These are phyloP conservation scores for Dalbergia cultrata DNA, from an alignment of 306 rosid genomes.

Conservation along the genomic window DNA sequence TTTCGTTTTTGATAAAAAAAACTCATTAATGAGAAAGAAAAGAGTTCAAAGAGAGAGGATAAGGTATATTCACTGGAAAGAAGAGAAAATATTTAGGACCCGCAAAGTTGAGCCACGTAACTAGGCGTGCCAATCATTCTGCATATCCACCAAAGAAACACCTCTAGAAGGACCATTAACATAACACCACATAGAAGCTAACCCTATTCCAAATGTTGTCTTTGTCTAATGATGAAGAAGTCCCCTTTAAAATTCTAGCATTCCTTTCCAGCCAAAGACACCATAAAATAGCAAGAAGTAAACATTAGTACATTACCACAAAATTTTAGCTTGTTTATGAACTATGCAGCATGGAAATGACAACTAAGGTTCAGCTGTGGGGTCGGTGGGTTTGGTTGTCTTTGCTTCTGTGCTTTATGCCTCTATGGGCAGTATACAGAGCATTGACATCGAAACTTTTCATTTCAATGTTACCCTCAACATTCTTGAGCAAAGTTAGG, in stretches of 20 bases:
- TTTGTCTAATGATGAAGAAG: slow-evolving; percentile 14
- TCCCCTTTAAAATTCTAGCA: slow-evolving; percentile 5
- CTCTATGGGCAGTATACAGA: no score
- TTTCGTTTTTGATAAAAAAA: neutral
- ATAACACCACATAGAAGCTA: slow-evolving; percentile 3
- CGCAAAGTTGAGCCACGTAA: neutral
- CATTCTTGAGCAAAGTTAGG: no score
- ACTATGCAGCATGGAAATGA: no score
- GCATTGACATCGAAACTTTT: no score
- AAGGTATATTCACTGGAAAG: neutral
- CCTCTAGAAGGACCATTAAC: neutral
- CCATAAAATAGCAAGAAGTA: neutral
- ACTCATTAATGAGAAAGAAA: neutral
- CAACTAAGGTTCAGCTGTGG: no score
- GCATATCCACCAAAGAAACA: slow-evolving; percentile 1
- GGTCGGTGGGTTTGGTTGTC: no score
- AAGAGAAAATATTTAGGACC: neutral
- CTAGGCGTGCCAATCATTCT: slow-evolving; percentile 15
- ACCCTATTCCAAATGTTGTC: slow-evolving; percentile 19
- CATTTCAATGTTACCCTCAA: no score
- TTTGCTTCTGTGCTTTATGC: no score
- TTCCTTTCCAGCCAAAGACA: slow-evolving; percentile 15
- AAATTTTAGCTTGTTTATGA: slow-evolving; percentile 25
- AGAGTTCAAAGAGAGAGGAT: neutral
- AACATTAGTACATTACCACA: neutral